Conservation (phyloP, 2,329 filamentous ascomycete species). For the Capronia coronata region DNA sequence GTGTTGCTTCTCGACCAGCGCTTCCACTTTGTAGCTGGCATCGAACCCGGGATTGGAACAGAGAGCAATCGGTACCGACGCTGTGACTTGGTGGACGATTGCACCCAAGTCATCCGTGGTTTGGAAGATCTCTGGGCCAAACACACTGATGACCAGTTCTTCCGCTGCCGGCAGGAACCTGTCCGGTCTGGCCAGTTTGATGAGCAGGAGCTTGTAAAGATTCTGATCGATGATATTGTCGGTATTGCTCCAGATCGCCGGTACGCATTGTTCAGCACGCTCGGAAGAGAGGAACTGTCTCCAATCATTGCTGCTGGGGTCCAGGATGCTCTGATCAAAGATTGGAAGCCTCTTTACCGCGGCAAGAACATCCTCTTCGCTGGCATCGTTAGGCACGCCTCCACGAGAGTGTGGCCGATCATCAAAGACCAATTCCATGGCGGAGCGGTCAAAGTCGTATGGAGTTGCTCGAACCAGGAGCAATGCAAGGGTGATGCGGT, state of each 20-base stretch:
- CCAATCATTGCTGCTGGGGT: conserved; percentile 61
- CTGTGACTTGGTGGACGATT: conserved; percentile 75
- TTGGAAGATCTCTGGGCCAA: conserved; percentile 76
- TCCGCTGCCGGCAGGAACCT: conserved; percentile 90
- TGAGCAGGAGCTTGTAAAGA: conserved; percentile 74
- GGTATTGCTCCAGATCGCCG: conserved; percentile 63
- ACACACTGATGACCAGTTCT: conserved; percentile 79
- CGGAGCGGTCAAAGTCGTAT: conserved; percentile 83
- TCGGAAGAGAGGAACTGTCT: conserved; percentile 78
- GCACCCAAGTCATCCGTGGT: conserved; percentile 77
- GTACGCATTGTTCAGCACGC: conserved; percentile 76
- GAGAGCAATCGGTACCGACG: conserved; percentile 78
- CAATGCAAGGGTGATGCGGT: conserved; percentile 89
- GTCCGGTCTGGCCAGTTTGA: conserved; percentile 93
- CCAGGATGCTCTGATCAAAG: conserved; percentile 63
- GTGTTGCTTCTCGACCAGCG: conserved; percentile 74
- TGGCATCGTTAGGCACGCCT: conserved; percentile 67
- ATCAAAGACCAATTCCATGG: conserved; percentile 83
- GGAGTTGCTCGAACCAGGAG: conserved; percentile 93
- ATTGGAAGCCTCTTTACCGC: conserved; percentile 62
- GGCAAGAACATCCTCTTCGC: conserved; percentile 61
- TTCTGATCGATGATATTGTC: conserved; percentile 64
- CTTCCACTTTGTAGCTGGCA: conserved; percentile 98
- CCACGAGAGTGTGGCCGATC: conserved; percentile 59
- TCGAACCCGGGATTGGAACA: conserved; percentile 96